Conservation (phyloP, 1,139 yeast genomes). For the Kodamaea derodonti region DNA sequence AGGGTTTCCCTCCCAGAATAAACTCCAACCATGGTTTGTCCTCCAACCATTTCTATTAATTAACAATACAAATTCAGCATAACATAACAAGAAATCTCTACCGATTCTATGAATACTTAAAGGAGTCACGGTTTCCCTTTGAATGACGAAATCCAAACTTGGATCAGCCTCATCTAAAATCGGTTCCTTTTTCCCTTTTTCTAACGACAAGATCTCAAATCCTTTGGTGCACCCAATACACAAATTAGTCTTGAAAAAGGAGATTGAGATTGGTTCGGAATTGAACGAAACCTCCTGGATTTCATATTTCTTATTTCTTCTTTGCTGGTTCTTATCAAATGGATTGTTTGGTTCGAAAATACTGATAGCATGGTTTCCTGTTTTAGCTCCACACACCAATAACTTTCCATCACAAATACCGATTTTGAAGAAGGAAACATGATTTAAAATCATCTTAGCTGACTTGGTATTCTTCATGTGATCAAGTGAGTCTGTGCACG, state of each 20-base stretch:
- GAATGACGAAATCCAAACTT: slow-evolving; percentile 90
- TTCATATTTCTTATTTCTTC: slow-evolving; percentile 63
- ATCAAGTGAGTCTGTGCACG: slow-evolving; percentile 64
- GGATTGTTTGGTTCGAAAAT: slow-evolving; percentile 76
- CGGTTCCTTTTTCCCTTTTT: slow-evolving; percentile 70
- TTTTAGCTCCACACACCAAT: slow-evolving; percentile 85
- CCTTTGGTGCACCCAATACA: slow-evolving; percentile 97
- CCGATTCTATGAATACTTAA: slow-evolving; percentile 88
- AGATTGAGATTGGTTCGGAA: slow-evolving; percentile 88
- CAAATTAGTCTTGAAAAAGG: slow-evolving; percentile 80
- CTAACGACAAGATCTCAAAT: slow-evolving; percentile 86
- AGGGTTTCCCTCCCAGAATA: slow-evolving; percentile 96
- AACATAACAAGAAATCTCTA: slow-evolving; percentile 80
- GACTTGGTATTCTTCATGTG: slow-evolving; percentile 66
- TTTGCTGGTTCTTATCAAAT: slow-evolving; percentile 53
- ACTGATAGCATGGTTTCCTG: slow-evolving; percentile 70
- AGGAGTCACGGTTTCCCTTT: slow-evolving; percentile 77
- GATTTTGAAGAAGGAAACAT: slow-evolving; percentile 83
- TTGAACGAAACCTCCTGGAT: slow-evolving; percentile 75
- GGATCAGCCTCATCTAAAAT: slow-evolving; percentile 95
- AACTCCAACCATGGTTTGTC: slow-evolving; percentile 88
- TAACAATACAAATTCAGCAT: slow-evolving; percentile 89
- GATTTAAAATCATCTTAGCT: slow-evolving; percentile 76
- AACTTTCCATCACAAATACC: slow-evolving; percentile 90
- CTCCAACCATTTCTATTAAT: slow-evolving; percentile 97